Evolutionary conservation across 805 yeast species (phyloP), one percentile per base, ranked within the genome.

Genomic region (Nakazawaea wyomingensis): DNA sequence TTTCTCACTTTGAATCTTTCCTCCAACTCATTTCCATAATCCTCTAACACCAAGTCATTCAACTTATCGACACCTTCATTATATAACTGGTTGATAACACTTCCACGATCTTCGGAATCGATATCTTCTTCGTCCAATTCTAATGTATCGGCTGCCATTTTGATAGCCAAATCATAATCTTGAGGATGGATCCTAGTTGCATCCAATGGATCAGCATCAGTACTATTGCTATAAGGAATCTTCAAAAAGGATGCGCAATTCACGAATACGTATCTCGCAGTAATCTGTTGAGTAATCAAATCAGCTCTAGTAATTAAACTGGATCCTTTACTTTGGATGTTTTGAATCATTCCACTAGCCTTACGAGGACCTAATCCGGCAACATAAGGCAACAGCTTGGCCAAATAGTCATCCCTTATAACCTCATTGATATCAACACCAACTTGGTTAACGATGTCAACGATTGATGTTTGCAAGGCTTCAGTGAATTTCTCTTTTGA

Each of bases 101-200:
- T 90, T 38, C 90, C 93, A 47, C 83, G 85, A 48, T 80, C 83
- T 56, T 87, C 90, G 1, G 62, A 49, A 2, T 81, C 83, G 55
- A 86, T 71, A 50, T 89, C 96, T 61, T 91, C 98, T 55, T 95
- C 99, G 54, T 89, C 96, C 50, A 90, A 74, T 59, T 91, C 99
- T 50, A 93, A 72, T 2, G 99, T 98, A 68, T 93, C 99, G 1
- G 96, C 93, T 6, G 97, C 98, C 90, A 93, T 93, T 61, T 93
- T 93, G 39, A 93, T 78, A 3, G 97, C 98, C 52, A 93, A 72
- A 50, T 87, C 96, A 60, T 93, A 93, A 65, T 93, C 99, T 63
- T 93, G 98, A 6, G 98, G 98, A 55, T 93, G 99, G 37, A 93
- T 89, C 66, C 99, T 78, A 0, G 99, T 93, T 39, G 93, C 90